These are phyloP conservation scores for Millerago galiae DNA, from an alignment of 805 yeast species.

Conservation along the genomic window DNA sequence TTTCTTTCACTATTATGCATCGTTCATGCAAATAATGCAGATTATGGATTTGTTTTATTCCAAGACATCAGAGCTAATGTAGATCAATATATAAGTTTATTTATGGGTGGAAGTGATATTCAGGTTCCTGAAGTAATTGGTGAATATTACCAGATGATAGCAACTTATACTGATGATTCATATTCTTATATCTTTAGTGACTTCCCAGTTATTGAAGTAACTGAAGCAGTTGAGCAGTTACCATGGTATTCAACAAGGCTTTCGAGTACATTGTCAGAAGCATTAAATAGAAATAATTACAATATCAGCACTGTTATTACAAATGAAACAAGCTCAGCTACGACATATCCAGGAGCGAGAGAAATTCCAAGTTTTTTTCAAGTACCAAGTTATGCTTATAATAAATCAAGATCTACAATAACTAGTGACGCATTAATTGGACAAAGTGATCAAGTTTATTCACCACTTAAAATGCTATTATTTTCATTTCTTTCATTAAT, in stretches of 20 bases:
- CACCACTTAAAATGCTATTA: background rate
- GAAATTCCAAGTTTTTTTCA: background rate
- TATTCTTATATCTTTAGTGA: slow-evolving; percentile 19
- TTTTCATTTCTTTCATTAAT: background rate
- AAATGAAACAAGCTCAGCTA: background rate
- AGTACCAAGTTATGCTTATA: slow-evolving; percentile 4
- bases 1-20: background rate
- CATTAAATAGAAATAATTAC: background rate
- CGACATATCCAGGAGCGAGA: background rate
- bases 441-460: background rate
- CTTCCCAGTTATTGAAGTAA: slow-evolving; percentile 14
- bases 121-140: background rate
- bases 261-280: background rate
- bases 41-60: background rate
- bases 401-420: background rate
- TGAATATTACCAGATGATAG: background rate
- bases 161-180: slow-evolving; percentile 20
- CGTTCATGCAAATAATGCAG: background rate
- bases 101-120: background rate
- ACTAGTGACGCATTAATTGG: background rate
- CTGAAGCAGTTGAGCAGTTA: slow-evolving; percentile 14
- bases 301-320: background rate
- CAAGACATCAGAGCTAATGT: background rate
- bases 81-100: background rate
- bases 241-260: slow-evolving; percentile 26